Percentiles rank a stretch among this genome's conserved stretches.
Conservation (phyloP, 306 rosid genomes). For the Parietaria judaica region DNA sequence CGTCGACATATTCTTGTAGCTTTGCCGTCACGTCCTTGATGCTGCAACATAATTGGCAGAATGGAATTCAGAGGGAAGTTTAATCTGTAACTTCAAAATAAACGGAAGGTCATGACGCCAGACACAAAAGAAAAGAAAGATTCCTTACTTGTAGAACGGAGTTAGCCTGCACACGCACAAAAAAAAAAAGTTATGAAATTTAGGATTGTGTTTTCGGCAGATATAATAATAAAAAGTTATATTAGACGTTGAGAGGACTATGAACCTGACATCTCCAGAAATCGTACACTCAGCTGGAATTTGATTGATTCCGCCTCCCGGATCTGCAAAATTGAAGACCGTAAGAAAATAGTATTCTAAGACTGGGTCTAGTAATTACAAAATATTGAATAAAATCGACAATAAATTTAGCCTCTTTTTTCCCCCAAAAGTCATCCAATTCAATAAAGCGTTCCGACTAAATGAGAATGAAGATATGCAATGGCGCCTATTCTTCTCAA, state of each 20-base stretch:
- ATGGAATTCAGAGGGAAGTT: slow-evolving; percentile 13
- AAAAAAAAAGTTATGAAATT: slow-evolving; percentile 6
- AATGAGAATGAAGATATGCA: too few species aligned
- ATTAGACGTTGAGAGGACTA: slow-evolving; percentile 7
- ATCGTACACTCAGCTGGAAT: slow-evolving; percentile 86
- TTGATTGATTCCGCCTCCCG: slow-evolving; percentile 95
- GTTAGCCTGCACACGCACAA: slow-evolving; percentile 57
- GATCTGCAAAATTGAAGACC: slow-evolving; percentile 45
- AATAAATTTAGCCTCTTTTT: too few species aligned
- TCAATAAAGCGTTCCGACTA: too few species aligned
- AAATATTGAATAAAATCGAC: too few species aligned
- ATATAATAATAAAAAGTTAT: slow-evolving; percentile 6
- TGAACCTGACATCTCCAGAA: slow-evolving; percentile 93
- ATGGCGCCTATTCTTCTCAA: too few species aligned
- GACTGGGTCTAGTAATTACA: neutral
- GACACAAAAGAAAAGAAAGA: neutral
- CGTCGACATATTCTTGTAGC: slow-evolving; percentile 67
- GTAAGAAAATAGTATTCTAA: neutral
- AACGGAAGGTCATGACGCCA: slow-evolving; percentile 14
- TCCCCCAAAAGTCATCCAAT: too few species aligned
- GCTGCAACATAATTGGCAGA: slow-evolving; percentile 34
- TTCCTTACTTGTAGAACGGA: slow-evolving; percentile 82
- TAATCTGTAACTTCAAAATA: neutral
- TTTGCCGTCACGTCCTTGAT: slow-evolving; percentile 58
- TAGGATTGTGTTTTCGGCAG: slow-evolving; percentile 11